Base-by-base conservation (phyloP, 768 basidiomycete species). In the Tulasnella sp. region DNA sequence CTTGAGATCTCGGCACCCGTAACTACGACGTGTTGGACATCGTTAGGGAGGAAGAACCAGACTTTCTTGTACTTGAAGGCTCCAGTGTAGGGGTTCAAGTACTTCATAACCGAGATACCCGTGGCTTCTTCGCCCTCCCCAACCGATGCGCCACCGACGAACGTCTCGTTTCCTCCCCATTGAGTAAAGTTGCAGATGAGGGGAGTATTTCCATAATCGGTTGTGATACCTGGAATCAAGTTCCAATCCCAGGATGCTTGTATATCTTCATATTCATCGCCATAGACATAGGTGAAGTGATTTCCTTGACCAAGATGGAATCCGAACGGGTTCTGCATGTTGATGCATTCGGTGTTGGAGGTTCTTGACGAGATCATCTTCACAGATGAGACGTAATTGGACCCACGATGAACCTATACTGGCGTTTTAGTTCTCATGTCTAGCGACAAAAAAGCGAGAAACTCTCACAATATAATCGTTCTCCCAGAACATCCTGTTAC, bases 211-310 rank as follows among this genome's bases (percentile, higher is more conserved):
- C 64, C 67, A 58, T 81, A 81, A 60, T 83, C 78, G 34, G 72
- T 70, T 2, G 83, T 84, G 31, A 68, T 83, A 0, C 83, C 82
- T 5, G 83, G 82, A 39, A 84, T 76, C 5, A 81, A 69, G 56
- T 82, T 77, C 83, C 83, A 85, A 62, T 85, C 79, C 81, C 81
- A 81, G 2, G 76, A 69, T 3, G 75, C 81, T 3, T 75, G 64
- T 29, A 83, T 83, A 58, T 83, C 79, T 58, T 81, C 78, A 60
- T 83, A 84, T 61, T 84, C 82, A 57, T 75, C 66, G 12, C 82
- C 83, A 41, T 65, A 64, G 25, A 79, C 58, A 61, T 83, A 82
- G 0, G 77, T 83, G 61, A 78, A 76, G 7, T 76, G 60, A 0
- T 72, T 70, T 3, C 81, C 82, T 49, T 83, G 79, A 4, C 79